Percentiles rank a stretch among this genome's conserved stretches.
Conservation (phyloP, 2,329 filamentous ascomycete genomes). For the Colletotrichum lupini region DNA sequence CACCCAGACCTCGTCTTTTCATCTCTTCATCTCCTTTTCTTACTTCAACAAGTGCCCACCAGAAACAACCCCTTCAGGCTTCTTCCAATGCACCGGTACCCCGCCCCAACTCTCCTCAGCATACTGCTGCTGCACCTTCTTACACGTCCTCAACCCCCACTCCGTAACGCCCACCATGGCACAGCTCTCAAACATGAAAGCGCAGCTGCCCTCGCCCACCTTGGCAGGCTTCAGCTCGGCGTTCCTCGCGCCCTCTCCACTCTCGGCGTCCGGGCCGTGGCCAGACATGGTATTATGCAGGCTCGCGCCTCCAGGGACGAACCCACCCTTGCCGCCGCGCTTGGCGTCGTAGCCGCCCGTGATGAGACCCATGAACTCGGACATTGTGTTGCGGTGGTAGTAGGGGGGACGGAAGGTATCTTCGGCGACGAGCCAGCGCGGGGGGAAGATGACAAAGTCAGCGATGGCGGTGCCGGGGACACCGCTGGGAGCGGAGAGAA, state of each 20-base stretch:
- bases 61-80: slow-evolving; percentile 46
- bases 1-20: too few relatives aligned
- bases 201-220: slow-evolving; percentile 70
- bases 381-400: slow-evolving; percentile 78
- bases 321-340: slow-evolving; percentile 62
- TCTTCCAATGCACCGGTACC: slow-evolving; percentile 71
- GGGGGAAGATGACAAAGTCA: slow-evolving; percentile 80
- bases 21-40: slow-evolving; percentile 2
- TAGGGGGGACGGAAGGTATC: slow-evolving; percentile 79
- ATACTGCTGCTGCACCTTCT: slow-evolving; percentile 73
- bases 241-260: slow-evolving; percentile 66
- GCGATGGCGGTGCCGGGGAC: slow-evolving; percentile 72
- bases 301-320: slow-evolving; percentile 69
- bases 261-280: slow-evolving; percentile 69
- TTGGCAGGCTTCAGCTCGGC: slow-evolving; percentile 65
- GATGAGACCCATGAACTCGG: slow-evolving; percentile 73
- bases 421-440: slow-evolving; percentile 76
- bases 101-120: slow-evolving; percentile 85
- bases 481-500: slow-evolving; percentile 72
- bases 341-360: slow-evolving; percentile 72
- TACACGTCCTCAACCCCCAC: slow-evolving; percentile 72
- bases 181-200: slow-evolving; percentile 77
- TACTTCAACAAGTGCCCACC: slow-evolving; percentile 44
- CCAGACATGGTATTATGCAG: slow-evolving; percentile 80
- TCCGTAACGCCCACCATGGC: slow-evolving; percentile 78